Conservation (phyloP, 495 filamentous ascomycete genomes). For the Articulospora tetracladia region DNA sequence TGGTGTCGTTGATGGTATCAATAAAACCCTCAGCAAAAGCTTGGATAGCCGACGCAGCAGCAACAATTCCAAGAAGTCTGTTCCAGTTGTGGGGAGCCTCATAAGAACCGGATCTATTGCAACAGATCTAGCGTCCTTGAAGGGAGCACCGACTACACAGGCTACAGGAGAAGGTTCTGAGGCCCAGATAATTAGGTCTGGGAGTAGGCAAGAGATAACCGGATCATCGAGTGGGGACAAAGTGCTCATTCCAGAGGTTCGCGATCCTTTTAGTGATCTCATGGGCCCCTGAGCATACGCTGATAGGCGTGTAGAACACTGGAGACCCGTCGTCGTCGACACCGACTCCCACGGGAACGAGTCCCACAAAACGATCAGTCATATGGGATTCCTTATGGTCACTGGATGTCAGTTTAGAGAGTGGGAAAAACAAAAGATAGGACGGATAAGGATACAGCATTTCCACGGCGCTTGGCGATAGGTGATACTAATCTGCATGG, state of each 20-base stretch:
- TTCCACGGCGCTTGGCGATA: neutral
- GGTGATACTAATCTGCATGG: neutral
- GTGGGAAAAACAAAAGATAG: constrained; percentile 25
- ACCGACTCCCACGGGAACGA: constrained; percentile 20
- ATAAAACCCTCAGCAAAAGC: constrained; percentile 76
- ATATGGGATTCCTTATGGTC: constrained; percentile 53
- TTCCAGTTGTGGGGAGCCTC: constrained; percentile 28
- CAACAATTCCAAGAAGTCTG: constrained; percentile 67
- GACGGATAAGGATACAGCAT: constrained; percentile 3
- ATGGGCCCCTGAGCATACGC: constrained; percentile 28
- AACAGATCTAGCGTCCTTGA: constrained; percentile 16
- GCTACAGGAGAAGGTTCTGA: constrained; percentile 37
- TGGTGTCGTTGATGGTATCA: constrained; percentile 61
- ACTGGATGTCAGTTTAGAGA: constrained; percentile 36
- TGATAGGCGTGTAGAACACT: constrained; percentile 17
- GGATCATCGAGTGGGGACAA: constrained; percentile 8
- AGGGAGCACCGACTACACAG: constrained; percentile 13
- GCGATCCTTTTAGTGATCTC: constrained; percentile 30
- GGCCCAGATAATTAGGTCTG: constrained; percentile 43
- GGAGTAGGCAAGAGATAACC: constrained; percentile 11
- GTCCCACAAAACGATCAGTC: constrained; percentile 37
- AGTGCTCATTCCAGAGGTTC: constrained; percentile 28
- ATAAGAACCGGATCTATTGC: constrained; percentile 23
- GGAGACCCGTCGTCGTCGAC: constrained; percentile 3
- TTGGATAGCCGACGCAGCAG: constrained; percentile 89